Evolutionary conservation across 495 filamentous ascomycete species (phyloP).

Genomic region (Schizothecium vesticola): DNA sequence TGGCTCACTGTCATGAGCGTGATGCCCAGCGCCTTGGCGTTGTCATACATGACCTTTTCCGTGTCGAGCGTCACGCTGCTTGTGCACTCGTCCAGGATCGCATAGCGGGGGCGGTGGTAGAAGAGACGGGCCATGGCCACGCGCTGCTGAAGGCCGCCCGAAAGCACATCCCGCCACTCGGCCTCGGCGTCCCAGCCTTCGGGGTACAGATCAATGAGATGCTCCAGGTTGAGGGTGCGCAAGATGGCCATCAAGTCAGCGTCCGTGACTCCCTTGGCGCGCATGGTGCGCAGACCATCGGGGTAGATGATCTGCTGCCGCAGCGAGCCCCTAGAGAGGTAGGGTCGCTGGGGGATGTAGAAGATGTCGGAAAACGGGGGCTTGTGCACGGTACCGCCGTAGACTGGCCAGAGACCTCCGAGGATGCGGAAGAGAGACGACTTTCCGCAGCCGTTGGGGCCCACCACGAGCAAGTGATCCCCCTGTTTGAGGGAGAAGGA

Average conservation of each 20-base stretch:
- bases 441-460: slow-evolving; percentile 96
- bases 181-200: slow-evolving; percentile 89
- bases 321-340: slow-evolving; percentile 80
- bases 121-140: slow-evolving; percentile 96
- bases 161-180: slow-evolving; percentile 91
- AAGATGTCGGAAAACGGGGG: slow-evolving; percentile 88
- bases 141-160: slow-evolving; percentile 89
- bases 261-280: slow-evolving; percentile 76
- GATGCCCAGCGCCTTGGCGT: slow-evolving; percentile 81
- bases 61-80: slow-evolving; percentile 87
- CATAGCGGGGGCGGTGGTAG: slow-evolving; percentile 87
- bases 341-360: slow-evolving; percentile 96
- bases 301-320: slow-evolving; percentile 97
- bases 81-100: slow-evolving; percentile 96
- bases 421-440: slow-evolving; percentile 93
- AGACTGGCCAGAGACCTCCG: slow-evolving; percentile 97
- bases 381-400: slow-evolving; percentile 87
- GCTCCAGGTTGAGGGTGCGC: slow-evolving; percentile 70
- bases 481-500: slow-evolving; percentile 81
- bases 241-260: slow-evolving; percentile 73
- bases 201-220: slow-evolving; percentile 72
- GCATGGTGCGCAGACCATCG: slow-evolving; percentile 81
- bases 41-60: slow-evolving; percentile 95
- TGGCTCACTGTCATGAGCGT: slow-evolving; percentile 96
- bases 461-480: slow-evolving; percentile 90